These are phyloP conservation scores for Halteria grandinella DNA, from an alignment of 73 alveolate species.

Conservation along the genomic window DNA sequence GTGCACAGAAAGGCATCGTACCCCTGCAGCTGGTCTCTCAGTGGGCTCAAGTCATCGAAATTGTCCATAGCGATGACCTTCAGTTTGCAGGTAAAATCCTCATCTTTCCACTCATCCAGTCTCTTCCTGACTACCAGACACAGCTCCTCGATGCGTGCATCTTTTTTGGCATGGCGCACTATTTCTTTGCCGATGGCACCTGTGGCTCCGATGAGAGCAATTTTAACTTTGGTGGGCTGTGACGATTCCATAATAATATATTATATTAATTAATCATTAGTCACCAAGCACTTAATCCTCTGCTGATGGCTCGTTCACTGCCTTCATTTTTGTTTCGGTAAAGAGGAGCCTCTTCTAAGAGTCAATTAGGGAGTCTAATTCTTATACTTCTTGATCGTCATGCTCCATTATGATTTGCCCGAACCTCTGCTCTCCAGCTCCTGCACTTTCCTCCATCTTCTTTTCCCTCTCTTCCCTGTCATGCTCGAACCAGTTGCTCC, in stretches of 20 bases:
- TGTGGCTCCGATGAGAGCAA: conserved; percentile 79
- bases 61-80: conserved; percentile 58
- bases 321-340: conserved; percentile 20
- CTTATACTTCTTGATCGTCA: neutral
- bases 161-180: conserved; percentile 34
- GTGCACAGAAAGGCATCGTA: conserved; percentile 74
- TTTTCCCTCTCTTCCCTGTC: neutral
- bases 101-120: conserved; percentile 78
- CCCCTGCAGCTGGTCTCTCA: conserved; percentile 55
- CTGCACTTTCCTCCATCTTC: neutral
- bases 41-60: conserved; percentile 66
- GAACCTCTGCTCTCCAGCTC: neutral
- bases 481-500: conserved; percentile 21
- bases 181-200: conserved; percentile 86
- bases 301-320: conserved; percentile 8
- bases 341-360: conserved; percentile 11
- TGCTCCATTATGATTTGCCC: neutral
- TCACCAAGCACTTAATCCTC: no score
- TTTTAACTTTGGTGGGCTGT: no score
- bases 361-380: neutral
- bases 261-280: neutral
- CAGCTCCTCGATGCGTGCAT: conserved; percentile 61
- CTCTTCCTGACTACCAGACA: conserved; percentile 67
- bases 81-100: conserved; percentile 53
- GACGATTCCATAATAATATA: no score